Evolutionary conservation across 2,329 filamentous ascomycete genomes (phyloP).

Genomic region (Fusarium decemcellulare): DNA sequence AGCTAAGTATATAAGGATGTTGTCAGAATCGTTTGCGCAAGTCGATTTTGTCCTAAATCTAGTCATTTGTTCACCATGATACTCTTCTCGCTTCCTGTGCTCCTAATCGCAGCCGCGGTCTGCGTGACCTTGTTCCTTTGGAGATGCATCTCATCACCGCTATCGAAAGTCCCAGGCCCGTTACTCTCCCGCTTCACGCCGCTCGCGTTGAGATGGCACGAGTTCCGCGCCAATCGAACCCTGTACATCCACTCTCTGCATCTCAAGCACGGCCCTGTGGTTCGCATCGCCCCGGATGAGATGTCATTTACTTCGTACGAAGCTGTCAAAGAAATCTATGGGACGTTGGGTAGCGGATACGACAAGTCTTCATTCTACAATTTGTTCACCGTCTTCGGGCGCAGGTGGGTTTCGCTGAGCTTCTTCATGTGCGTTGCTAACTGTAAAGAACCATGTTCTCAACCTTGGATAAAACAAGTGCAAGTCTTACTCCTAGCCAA

Average conservation of each 20-base stretch:
- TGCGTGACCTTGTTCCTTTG: constrained; percentile 32
- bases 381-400: constrained; percentile 69
- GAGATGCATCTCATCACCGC: constrained; percentile 47
- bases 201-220: constrained; percentile 66
- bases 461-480: constrained; percentile 65
- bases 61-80: background rate
- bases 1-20: background rate
- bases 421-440: too few relatives aligned
- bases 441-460: constrained; percentile 69
- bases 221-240: constrained; percentile 65
- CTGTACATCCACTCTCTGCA: constrained; percentile 69
- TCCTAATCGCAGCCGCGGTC: background rate
- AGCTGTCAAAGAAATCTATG: constrained; percentile 74
- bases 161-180: constrained; percentile 62
- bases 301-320: constrained; percentile 68
- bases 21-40: background rate
- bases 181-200: constrained; percentile 62
- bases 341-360: constrained; percentile 71
- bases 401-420: too few relatives aligned
- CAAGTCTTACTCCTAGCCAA: constrained; percentile 45
- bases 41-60: background rate
- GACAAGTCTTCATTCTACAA: constrained; percentile 75
- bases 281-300: constrained; percentile 70
- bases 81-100: background rate
- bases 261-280: constrained; percentile 65